A percentile compares a stretch with the other conserved stretches of the same genome.
phyloP scores from a whole-genome alignment of 2,329 filamentous ascomycete genomes.

The Colletotrichum sp. region DNA sequence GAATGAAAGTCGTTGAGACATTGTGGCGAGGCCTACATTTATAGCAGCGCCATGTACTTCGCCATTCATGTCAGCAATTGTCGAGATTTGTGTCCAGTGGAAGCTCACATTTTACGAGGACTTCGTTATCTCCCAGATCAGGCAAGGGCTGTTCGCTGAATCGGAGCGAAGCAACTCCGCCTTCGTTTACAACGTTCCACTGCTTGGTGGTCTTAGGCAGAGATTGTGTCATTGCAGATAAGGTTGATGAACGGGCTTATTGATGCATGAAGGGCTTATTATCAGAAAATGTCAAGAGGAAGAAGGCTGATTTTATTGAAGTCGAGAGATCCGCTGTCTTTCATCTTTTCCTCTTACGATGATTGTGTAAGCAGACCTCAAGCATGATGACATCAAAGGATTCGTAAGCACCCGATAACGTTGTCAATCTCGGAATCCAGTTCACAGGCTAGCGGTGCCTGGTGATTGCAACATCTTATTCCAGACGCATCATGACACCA shows the following conservation, averaged over 20 bases:
- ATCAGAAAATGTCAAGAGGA: not conserved
- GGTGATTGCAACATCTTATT: not conserved
- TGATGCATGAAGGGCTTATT: not conserved
- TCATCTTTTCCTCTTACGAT: not conserved
- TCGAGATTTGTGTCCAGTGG: slow-evolving; percentile 34
- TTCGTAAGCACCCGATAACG: not conserved
- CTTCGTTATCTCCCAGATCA: slow-evolving; percentile 9
- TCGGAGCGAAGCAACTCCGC: not conserved
- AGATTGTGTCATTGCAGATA: not conserved
- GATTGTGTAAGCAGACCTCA: not conserved
- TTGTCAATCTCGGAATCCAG: not conserved
- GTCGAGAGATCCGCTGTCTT: not conserved
- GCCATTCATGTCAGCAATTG: slow-evolving; percentile 53
- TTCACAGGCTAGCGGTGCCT: not conserved
- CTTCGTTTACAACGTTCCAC: slow-evolving; percentile 3
- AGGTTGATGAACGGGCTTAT: not conserved
- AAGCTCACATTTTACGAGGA: slow-evolving; percentile 11
- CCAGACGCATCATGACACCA: not conserved
- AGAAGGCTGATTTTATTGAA: not conserved
- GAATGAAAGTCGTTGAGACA: not conserved
- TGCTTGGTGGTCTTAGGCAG: not conserved
- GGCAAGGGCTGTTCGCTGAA: not conserved
- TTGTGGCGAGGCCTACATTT: not conserved
- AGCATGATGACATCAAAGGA: not conserved
- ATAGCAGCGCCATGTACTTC: slow-evolving; percentile 11